These are phyloP conservation scores for Aureobasidium vineae DNA, from an alignment of 2,329 filamentous ascomycete species.

Conservation along the genomic window DNA sequence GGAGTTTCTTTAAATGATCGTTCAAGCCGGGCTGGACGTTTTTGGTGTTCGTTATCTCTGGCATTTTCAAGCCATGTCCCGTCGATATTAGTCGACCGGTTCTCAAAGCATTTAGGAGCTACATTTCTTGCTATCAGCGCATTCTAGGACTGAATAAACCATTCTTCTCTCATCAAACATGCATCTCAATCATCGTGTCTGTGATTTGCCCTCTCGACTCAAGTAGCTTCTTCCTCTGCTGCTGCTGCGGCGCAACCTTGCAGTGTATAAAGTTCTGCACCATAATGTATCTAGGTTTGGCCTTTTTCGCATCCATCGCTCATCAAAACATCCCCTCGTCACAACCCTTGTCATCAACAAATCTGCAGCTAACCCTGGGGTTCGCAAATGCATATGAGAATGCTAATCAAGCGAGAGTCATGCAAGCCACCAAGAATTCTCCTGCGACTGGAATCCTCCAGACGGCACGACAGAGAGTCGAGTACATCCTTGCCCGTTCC, in stretches of 20 bases:
- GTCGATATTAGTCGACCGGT: constrained; percentile 18
- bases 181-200: neutral
- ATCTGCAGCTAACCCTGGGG: neutral
- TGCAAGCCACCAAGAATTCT: neutral
- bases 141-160: neutral
- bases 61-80: neutral
- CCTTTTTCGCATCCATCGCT: neutral
- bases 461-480: neutral
- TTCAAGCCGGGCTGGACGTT: constrained; percentile 16
- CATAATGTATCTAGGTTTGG: neutral
- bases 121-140: constrained; percentile 7
- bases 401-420: neutral
- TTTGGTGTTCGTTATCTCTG: constrained; percentile 5
- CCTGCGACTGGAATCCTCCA: neutral
- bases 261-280: neutral
- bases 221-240: neutral
- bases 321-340: neutral
- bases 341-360: neutral
- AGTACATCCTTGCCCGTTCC: neutral
- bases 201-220: neutral
- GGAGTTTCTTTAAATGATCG: constrained; percentile 4
- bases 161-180: neutral
- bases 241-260: neutral
- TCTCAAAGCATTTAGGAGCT: neutral
- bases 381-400: neutral